Conservation (phyloP, 371 early-diverging fungal species). For the Mortierella sp. region DNA sequence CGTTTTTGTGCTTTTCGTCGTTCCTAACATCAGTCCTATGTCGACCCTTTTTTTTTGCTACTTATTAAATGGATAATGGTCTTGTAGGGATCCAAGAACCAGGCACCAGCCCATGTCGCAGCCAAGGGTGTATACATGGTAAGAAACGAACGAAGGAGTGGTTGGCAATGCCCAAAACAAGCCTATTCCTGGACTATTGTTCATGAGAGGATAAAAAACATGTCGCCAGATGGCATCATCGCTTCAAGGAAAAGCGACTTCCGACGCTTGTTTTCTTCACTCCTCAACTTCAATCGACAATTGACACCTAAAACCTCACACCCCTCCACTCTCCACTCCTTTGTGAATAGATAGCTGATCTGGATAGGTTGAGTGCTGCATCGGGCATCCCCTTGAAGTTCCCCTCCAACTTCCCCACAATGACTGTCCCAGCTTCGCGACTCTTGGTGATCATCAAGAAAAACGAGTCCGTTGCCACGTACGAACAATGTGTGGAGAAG, state of each 20-base stretch:
- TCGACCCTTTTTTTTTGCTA: background rate
- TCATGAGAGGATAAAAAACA: background rate
- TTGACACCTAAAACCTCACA: background rate
- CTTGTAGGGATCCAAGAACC: constrained; percentile 40
- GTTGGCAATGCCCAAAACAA: background rate
- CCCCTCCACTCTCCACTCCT: background rate
- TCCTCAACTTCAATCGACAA: background rate
- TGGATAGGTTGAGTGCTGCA: constrained; percentile 15
- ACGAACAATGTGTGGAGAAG: constrained; percentile 56
- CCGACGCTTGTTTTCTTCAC: background rate
- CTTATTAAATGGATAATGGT: background rate
- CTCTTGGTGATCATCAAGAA: constrained; percentile 58
- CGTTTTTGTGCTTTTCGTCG: background rate
- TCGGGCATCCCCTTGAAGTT: constrained; percentile 58
- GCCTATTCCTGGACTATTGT: background rate
- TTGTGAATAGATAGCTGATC: constrained; percentile 21
- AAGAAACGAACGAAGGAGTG: background rate
- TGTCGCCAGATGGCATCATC: constrained; percentile 38
- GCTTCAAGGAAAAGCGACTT: background rate
- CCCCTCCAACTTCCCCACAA: constrained; percentile 56
- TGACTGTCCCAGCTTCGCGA: constrained; percentile 52
- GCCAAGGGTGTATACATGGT: constrained; percentile 56
- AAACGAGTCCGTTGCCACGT: constrained; percentile 40
- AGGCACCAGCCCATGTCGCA: constrained; percentile 38
- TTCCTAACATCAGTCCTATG: background rate